Percentiles rank a stretch among this genome's conserved stretches.
Conservation (phyloP, 108 stramenopile genomes). For the Licmophora abbreviata region DNA sequence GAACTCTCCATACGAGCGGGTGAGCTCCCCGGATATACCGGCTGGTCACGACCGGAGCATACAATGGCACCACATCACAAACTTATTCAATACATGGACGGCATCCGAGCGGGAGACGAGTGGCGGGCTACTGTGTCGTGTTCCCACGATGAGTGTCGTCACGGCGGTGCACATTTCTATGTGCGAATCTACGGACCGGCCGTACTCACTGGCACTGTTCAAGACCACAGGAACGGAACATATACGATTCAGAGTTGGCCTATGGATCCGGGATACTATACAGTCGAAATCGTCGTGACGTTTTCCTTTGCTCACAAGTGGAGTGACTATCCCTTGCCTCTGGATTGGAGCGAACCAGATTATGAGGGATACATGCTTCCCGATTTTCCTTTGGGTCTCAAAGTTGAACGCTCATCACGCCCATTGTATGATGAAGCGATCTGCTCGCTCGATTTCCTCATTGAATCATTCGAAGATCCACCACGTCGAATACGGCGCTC, state of each 20-base stretch:
- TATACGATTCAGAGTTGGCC: slow-evolving; percentile 37
- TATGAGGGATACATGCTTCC: slow-evolving; percentile 73
- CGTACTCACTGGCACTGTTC: slow-evolving; percentile 39
- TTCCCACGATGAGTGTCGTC: slow-evolving; percentile 20
- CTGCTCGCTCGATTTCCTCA: not conserved
- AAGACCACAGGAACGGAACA: slow-evolving; percentile 15
- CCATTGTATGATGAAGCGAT: not conserved
- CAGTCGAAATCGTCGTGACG: slow-evolving; percentile 64
- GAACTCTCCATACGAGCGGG: no score
- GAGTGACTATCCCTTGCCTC: slow-evolving; percentile 33
- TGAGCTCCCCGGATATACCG: slow-evolving; percentile 70
- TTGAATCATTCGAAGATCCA: not conserved
- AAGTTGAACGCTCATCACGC: no score
- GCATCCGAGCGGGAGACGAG: not conserved
- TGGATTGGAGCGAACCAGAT: slow-evolving; percentile 30
- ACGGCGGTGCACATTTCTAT: slow-evolving; percentile 37
- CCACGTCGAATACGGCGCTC: no score
- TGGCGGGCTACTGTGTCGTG: slow-evolving; percentile 22
- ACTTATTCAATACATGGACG: no score
- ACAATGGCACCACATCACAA: slow-evolving; percentile 50
- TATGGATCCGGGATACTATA: slow-evolving; percentile 53
- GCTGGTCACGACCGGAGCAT: slow-evolving; percentile 62
- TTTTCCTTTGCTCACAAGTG: slow-evolving; percentile 47
- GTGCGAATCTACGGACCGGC: slow-evolving; percentile 68
- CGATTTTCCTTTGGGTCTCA: slow-evolving; percentile 67